phyloP scores from a whole-genome alignment of 2,329 filamentous ascomycete species.

The Epichloe bromicola region DNA sequence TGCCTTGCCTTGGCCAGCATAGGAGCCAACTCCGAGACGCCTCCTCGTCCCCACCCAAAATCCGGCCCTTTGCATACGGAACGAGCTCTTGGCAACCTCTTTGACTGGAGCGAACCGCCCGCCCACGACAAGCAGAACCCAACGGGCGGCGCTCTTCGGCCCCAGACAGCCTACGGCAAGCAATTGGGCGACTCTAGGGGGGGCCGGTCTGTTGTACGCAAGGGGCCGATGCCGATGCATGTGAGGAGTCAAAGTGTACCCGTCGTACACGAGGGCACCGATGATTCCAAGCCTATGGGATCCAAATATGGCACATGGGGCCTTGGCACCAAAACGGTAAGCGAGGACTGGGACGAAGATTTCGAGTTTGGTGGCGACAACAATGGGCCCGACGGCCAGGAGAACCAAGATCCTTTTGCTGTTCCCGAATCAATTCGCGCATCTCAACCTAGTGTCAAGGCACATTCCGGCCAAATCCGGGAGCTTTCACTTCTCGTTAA shows the following conservation, averaged over 20 bases:
- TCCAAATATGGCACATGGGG: slow-evolving; percentile 75
- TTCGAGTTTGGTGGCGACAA: slow-evolving; percentile 57
- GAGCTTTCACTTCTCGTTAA: slow-evolving; percentile 74
- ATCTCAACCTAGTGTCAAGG: slow-evolving; percentile 68
- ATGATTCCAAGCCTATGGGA: slow-evolving; percentile 38
- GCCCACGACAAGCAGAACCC: slow-evolving; percentile 47
- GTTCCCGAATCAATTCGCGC: slow-evolving; percentile 68
- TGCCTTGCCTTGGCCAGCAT: slow-evolving; percentile 41
- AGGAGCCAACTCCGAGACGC: slow-evolving; percentile 29
- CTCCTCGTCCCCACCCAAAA: slow-evolving; percentile 5
- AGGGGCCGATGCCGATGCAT: slow-evolving; percentile 55
- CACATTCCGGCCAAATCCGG: slow-evolving; percentile 70
- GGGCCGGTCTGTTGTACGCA: slow-evolving; percentile 53
- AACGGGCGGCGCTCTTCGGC: slow-evolving; percentile 47
- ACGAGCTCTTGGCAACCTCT: slow-evolving; percentile 53
- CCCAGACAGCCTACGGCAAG: slow-evolving; percentile 65
- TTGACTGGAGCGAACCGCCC: slow-evolving; percentile 64
- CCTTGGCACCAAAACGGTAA: slow-evolving; percentile 62
- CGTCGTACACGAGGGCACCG: slow-evolving; percentile 50
- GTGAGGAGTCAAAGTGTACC: slow-evolving; percentile 74
- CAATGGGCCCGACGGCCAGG: slow-evolving; percentile 22
- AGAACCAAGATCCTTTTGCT: slow-evolving; percentile 20
- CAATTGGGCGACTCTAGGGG: slow-evolving; percentile 61
- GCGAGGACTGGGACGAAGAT: slow-evolving; percentile 83
- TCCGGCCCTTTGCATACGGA: slow-evolving; percentile 20